Conservation (phyloP, 2,329 filamentous ascomycete species). For the Fusarium metavorans region DNA sequence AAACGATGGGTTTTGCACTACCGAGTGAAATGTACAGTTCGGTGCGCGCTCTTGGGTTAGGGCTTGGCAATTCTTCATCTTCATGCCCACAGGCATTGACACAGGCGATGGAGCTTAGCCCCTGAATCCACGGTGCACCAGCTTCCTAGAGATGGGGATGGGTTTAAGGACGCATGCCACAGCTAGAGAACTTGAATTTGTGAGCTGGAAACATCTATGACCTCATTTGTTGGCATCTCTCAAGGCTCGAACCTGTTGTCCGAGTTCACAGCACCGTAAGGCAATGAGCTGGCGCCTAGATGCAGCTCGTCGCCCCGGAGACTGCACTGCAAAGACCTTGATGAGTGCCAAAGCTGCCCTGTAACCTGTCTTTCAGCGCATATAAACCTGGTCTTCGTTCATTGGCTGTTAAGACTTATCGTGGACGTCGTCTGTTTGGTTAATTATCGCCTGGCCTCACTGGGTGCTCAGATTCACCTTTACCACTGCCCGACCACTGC, state of each 20-base stretch:
- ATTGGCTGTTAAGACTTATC: neutral
- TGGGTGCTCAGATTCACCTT: neutral
- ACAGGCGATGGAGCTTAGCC: neutral
- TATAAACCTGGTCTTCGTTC: neutral
- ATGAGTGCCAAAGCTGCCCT: neutral
- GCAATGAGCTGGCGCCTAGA: conserved; percentile 10
- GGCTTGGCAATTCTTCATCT: neutral
- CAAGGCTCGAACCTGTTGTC: neutral
- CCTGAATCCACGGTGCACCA: neutral
- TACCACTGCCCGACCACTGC: neutral
- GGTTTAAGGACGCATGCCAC: neutral
- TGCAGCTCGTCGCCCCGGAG: conserved; percentile 3
- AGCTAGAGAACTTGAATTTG: neutral
- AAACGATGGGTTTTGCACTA: neutral
- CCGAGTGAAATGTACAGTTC: neutral
- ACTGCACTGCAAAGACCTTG: neutral
- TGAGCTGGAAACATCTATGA: neutral
- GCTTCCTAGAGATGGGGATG: neutral
- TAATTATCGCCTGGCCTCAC: conserved; percentile 6
- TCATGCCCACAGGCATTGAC: neutral
- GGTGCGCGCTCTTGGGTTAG: neutral
- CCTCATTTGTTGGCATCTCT: neutral
- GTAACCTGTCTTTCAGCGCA: neutral
- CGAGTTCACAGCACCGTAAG: neutral
- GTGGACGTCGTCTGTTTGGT: conserved; percentile 13